phyloP scores from a whole-genome alignment of 495 filamentous ascomycete genomes.

The Xylaria telfairii region DNA sequence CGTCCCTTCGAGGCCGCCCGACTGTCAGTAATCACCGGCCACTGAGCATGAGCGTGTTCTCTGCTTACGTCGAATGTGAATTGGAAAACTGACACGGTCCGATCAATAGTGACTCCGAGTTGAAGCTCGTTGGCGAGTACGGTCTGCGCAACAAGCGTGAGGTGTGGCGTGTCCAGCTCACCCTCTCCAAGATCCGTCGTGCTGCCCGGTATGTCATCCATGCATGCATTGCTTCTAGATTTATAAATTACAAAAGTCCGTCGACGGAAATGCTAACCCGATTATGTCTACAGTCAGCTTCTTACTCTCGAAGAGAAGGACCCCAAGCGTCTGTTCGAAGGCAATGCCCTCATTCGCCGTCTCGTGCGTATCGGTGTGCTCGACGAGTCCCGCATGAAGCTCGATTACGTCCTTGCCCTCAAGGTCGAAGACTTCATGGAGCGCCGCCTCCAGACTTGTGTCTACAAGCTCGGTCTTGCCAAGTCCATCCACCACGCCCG shows the following conservation, averaged over 20 bases:
- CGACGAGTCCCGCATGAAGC: slow-evolving; percentile 99
- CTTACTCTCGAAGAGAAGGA: slow-evolving; percentile 99
- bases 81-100: slow-evolving; percentile 51
- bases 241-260: not conserved
- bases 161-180: slow-evolving; percentile 99
- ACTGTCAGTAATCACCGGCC: slow-evolving; percentile 95
- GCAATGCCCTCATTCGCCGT: slow-evolving; percentile 99
- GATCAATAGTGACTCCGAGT: slow-evolving; percentile 86
- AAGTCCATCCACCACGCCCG: slow-evolving; percentile 99
- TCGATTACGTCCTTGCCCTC: slow-evolving; percentile 99
- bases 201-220: slow-evolving; percentile 90
- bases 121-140: slow-evolving; percentile 99
- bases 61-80: slow-evolving; percentile 89
- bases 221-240: not conserved
- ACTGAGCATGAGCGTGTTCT: slow-evolving; percentile 97
- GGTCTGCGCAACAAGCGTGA: slow-evolving; percentile 99
- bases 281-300: slow-evolving; percentile 77
- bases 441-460: slow-evolving; percentile 97
- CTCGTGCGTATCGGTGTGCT: slow-evolving; percentile 99
- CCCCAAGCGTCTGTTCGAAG: slow-evolving; percentile 99
- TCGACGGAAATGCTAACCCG: slow-evolving; percentile 27
- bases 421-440: slow-evolving; percentile 99
- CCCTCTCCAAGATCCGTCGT: slow-evolving; percentile 99
- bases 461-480: slow-evolving; percentile 99
- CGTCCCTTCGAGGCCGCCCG: slow-evolving; percentile 96